Conservation (phyloP, 352 stramenopile species). For the Globisporangium heterothallicum region DNA sequence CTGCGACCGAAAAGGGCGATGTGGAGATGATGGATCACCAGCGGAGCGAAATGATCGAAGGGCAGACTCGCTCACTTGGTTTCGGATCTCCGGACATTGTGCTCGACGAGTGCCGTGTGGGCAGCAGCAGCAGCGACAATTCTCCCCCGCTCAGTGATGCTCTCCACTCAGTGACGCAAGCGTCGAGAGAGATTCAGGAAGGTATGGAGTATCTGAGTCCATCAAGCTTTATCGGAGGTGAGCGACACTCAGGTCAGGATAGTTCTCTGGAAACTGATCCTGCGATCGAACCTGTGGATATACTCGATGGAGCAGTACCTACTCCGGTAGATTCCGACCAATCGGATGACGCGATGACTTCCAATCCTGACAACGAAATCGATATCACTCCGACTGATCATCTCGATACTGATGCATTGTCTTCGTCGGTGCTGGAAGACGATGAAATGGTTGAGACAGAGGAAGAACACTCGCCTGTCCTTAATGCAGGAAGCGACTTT, state of each 20-base stretch:
- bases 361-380: too few relatives aligned
- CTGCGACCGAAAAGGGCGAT: not conserved
- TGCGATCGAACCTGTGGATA: not conserved
- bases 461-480: not conserved
- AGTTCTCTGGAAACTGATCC: too few relatives aligned
- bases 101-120: not conserved
- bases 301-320: not conserved
- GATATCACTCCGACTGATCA: too few relatives aligned
- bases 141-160: not conserved
- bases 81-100: not conserved
- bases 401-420: too few relatives aligned
- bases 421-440: too few relatives aligned
- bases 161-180: not conserved
- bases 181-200: not conserved
- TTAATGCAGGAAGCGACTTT: conserved; percentile 11
- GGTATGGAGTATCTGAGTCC: not conserved
- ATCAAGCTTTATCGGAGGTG: not conserved
- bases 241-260: not conserved
- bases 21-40: not conserved
- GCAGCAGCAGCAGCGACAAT: not conserved
- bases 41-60: not conserved
- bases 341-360: too few relatives aligned
- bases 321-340: too few relatives aligned
- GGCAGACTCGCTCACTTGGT: not conserved
- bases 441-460: not conserved